Evolutionary conservation across 495 filamentous ascomycete species (phyloP), one percentile per base, ranked within the genome.

Genomic region (Aspergillus heteromorphus): DNA sequence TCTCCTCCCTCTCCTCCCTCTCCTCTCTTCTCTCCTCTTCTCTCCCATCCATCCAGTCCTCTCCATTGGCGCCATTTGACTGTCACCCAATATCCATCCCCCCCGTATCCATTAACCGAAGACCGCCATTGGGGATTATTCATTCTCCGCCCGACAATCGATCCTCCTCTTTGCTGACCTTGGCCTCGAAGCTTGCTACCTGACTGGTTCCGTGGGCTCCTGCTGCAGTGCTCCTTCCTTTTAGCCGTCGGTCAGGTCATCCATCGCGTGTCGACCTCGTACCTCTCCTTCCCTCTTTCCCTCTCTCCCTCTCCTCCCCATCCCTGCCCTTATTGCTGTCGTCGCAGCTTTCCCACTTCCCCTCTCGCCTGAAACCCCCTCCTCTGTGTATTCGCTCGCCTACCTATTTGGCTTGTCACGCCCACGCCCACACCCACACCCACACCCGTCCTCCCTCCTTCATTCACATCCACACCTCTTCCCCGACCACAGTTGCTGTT

Each of bases 191-290:
- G 57, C 57, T 49, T 59, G 57, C 57, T 59, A 55, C 56, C 56
- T 47, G 21, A 54, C 45, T 54, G 51, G 53, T 48, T 60, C 50
- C 31, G 45, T 48, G 42, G 34, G 59, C 54, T 62, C 58, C 60
- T 59, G 41, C 53, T 59, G 55, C 53, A 56, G 61, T 43, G 59
- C 59, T 40, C 47, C 55, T 63, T 53, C 59, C 59, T 56, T 54
- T 62, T 43, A 60, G 54, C 58, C 58, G 58, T 48, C 62, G 51
- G 51, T 54, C 54, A 49, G 54, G 38, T 45, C 50, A 40, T 45
- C 25, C 45, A 55, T 58, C 58, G 41, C 50, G 54, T 56, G 53
- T 57, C 40, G 40, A 51, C 45, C 43, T 53, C 41, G 3, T 27
- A 3, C 23, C 23, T 27, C 23, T 27, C 21, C 23, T 29, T 45